Percentiles rank a stretch among this genome's conserved stretches.
Evolutionary conservation across 305 asterid genomes (phyloP).

Genomic region (Rubia balearica): DNA sequence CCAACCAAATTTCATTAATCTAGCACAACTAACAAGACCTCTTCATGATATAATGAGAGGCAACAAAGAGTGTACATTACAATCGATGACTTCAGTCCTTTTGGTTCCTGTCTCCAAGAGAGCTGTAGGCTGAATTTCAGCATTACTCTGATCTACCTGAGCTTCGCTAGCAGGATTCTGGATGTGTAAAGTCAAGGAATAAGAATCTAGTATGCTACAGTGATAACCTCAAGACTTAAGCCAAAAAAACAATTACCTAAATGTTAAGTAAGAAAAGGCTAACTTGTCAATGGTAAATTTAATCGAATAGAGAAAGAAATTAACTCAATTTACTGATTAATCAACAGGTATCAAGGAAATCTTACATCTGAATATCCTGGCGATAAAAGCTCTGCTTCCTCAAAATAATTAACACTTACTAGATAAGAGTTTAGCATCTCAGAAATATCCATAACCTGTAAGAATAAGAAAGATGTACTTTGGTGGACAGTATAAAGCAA

Average conservation of each 20-base stretch:
- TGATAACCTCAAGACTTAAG: not conserved
- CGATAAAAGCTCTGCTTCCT: slow-evolving; percentile 34
- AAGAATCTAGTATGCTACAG: not conserved
- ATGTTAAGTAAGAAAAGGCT: slow-evolving; percentile 10
- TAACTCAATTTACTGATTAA: slow-evolving; percentile 5
- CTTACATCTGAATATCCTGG: slow-evolving; percentile 41
- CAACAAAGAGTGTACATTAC: slow-evolving; percentile 29
- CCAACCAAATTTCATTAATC: not conserved
- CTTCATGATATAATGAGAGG: not conserved
- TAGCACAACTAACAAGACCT: not conserved
- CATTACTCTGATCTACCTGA: slow-evolving; percentile 27
- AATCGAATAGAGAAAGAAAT: not conserved
- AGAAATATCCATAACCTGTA: slow-evolving; percentile 66
- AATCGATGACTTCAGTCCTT: slow-evolving; percentile 32
- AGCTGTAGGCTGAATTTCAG: slow-evolving; percentile 24
- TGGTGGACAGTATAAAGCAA: slow-evolving; percentile 6
- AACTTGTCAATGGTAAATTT: slow-evolving; percentile 2
- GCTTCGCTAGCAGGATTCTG: slow-evolving; percentile 34
- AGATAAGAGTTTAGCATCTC: slow-evolving; percentile 45
- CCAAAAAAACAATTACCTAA: slow-evolving; percentile 12
- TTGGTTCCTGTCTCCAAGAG: slow-evolving; percentile 16
- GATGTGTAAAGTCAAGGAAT: slow-evolving; percentile 14
- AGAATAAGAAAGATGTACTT: slow-evolving; percentile 11
- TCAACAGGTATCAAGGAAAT: slow-evolving; percentile 10
- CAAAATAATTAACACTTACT: slow-evolving; percentile 32